Base-by-base conservation (phyloP, 2,329 filamentous ascomycete species). In the Plectosphaerella sp. region DNA sequence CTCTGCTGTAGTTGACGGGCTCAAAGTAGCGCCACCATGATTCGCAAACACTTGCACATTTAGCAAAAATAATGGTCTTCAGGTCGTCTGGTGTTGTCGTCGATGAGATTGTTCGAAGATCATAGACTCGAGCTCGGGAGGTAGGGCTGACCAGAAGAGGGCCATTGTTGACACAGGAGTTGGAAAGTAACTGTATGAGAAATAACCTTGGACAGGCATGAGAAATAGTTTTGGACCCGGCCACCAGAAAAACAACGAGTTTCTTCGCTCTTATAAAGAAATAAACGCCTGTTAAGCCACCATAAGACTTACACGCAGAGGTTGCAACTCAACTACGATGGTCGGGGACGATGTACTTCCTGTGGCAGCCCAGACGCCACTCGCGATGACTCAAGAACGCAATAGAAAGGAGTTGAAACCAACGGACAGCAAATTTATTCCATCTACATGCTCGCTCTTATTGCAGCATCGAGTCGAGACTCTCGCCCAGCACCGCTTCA, bases 391-490 rank as follows among this genome's bases (percentile, higher is more conserved):
- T 22, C 22, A 22, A 22, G 22, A 22, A 22, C 5, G 22, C 22
- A 22, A 22, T 22, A 22, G 22, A 22, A 22, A 22, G 22, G 22
- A 22, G 3, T 22, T 39, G 37, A 8, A 39, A 39, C 37, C 15
- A 18, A 39, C 37, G n/a, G 15, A 43, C 41, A 12, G 2, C 5
- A 18, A 43, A n/a, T 9, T 4, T 12, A 43, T 9, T 37, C 28
- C 41, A 45, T 49, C 42, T 28, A 20, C 16, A 35, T 10, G 5
- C 18, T 15, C 39, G 78, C 72, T 22, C 49, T 64, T 84, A 96
- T 72, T 89, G 89, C 74, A 97, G 77, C 93, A 97, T 97, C 49
- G 86, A 84, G 70, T 96, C 91, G 65, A 97, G 72, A 62, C 87
- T 91, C 78, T 97, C 93, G 5, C 94, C 94, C 49, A 97, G 72